phyloP scores from a whole-genome alignment of 2,329 filamentous ascomycete species.

The Nothopassalora personata region DNA sequence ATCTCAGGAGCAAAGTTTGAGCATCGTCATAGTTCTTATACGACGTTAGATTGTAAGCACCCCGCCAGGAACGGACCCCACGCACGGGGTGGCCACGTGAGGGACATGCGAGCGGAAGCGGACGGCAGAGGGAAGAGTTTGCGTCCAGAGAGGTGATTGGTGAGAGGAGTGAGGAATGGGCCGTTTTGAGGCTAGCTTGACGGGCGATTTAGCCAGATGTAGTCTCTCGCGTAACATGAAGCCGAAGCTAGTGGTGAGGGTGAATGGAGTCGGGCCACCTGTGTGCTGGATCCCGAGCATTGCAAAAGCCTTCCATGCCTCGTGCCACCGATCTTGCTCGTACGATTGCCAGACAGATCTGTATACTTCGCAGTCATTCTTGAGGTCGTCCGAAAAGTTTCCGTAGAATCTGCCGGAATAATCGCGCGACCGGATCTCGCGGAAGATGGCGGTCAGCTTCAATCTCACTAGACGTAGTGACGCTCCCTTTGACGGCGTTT shows the following conservation, averaged over 20 bases:
- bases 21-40: neutral
- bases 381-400: neutral
- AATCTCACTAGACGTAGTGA: slow-evolving; percentile 1
- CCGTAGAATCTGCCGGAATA: neutral
- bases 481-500: neutral
- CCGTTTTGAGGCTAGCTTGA: neutral
- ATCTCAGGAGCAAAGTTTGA: slow-evolving; percentile 1
- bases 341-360: neutral
- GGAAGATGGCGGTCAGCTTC: slow-evolving; percentile 1
- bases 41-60: neutral
- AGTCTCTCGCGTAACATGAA: neutral
- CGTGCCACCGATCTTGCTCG: neutral
- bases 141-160: neutral
- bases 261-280: neutral
- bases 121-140: neutral
- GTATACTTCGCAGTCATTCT: neutral
- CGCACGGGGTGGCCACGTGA: slow-evolving; percentile 2
- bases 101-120: slow-evolving; percentile 1
- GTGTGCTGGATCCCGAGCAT: neutral
- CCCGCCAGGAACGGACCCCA: neutral
- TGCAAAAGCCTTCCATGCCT: neutral
- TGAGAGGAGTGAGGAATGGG: neutral
- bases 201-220: neutral
- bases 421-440: slow-evolving; percentile 1
- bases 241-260: neutral